These are phyloP conservation scores for Cordyceps cateniannulata DNA, from an alignment of 2,329 filamentous ascomycete species.

Conservation along the genomic window DNA sequence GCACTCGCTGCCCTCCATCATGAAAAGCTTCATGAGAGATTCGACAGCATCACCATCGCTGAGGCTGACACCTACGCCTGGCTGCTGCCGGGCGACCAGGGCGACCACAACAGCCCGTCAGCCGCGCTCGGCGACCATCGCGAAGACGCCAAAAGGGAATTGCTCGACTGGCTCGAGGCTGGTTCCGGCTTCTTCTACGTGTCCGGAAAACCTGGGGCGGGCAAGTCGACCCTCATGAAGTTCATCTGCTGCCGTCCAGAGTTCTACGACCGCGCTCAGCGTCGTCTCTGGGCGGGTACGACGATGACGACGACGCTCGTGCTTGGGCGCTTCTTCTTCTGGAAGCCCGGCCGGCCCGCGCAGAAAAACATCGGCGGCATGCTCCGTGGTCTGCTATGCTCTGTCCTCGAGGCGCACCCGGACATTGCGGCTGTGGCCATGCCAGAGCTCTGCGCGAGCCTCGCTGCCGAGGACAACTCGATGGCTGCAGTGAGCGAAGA, in stretches of 20 bases:
- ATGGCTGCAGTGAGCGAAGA: neutral
- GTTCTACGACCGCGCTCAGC: neutral
- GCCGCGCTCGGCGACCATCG: neutral
- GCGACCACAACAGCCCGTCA: neutral
- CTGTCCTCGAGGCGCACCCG: neutral
- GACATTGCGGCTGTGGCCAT: neutral
- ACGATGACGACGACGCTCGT: neutral
- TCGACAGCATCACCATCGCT: slow-evolving; percentile 7
- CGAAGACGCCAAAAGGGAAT: neutral
- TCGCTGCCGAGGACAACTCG: neutral
- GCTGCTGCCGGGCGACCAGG: neutral
- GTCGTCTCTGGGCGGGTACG: neutral
- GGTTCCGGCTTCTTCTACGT: slow-evolving; percentile 5
- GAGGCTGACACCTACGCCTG: neutral
- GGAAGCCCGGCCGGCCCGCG: slow-evolving; percentile 8
- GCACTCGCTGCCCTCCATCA: neutral
- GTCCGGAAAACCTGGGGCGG: slow-evolving; percentile 11
- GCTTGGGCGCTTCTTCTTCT: slow-evolving; percentile 13
- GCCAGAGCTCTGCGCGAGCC: neutral
- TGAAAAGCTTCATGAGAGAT: neutral
- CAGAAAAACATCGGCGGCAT: slow-evolving; percentile 8
- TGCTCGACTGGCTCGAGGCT: neutral
- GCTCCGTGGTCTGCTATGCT: slow-evolving; percentile 5
- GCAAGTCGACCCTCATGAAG: slow-evolving; percentile 13
- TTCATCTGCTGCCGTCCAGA: neutral